Evolutionary conservation across 1,139 yeast species (phyloP).

Genomic region (Geotrichum siamense): DNA sequence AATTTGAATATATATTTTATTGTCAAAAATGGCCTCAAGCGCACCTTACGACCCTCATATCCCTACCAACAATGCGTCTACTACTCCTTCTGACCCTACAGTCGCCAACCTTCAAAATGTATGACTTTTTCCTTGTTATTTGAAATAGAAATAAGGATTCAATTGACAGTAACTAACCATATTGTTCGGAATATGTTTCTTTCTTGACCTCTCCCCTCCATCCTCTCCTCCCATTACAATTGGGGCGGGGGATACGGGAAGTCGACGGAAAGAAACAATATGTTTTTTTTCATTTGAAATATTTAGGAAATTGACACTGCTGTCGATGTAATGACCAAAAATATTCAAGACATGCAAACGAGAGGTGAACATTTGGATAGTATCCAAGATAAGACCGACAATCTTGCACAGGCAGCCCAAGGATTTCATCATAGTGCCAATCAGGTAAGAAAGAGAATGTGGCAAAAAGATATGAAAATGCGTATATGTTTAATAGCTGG

Average conservation of each 20-base stretch:
- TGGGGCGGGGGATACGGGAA: too few relatives aligned
- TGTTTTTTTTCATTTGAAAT: too few relatives aligned
- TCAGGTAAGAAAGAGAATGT: conserved; percentile 96
- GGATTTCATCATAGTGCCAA: conserved; percentile 97
- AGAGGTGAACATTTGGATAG: conserved; percentile 91
- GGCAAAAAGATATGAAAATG: conserved; percentile 99
- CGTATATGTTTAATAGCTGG: conserved; percentile 84
- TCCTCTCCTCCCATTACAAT: too few relatives aligned
- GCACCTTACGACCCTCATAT: conserved; percentile 89
- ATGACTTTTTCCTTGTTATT: too few relatives aligned
- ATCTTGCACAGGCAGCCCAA: conserved; percentile 86
- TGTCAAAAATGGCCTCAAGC: conserved; percentile 55
- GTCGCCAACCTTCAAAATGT: too few relatives aligned
- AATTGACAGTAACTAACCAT: too few relatives aligned
- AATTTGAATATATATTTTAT: too few relatives aligned
- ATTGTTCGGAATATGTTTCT: too few relatives aligned
- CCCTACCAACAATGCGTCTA: conserved; percentile 46
- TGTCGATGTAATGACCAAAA: conserved; percentile 96
- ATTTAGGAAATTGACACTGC: conserved; percentile 85
- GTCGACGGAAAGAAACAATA: too few relatives aligned
- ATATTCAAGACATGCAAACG: conserved; percentile 92
- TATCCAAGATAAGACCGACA: conserved; percentile 90
- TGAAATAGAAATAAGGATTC: too few relatives aligned
- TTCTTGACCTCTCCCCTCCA: too few relatives aligned
- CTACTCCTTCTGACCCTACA: too few relatives aligned